These are phyloP conservation scores for Cymbopogon flexuosus DNA, from an alignment of 202 grass and related monocot genomes.

Conservation along the genomic window DNA sequence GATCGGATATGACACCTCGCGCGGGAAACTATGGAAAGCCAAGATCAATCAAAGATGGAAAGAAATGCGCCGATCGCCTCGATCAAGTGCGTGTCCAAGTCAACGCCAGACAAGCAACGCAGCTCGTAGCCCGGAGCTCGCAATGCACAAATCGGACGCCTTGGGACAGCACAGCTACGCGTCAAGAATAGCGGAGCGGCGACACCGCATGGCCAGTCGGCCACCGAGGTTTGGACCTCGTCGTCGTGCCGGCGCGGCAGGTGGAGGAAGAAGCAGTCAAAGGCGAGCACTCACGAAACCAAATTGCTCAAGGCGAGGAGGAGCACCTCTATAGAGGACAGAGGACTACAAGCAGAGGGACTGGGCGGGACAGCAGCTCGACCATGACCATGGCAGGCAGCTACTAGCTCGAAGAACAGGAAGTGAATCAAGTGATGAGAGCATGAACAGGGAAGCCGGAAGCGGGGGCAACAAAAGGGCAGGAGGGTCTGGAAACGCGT, in stretches of 20 bases:
- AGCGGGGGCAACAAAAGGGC: not conserved
- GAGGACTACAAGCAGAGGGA: not conserved
- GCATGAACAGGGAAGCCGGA: not conserved
- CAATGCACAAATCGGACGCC: not conserved
- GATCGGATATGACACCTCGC: not conserved
- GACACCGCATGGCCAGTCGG: not conserved
- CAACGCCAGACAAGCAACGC: slow-evolving; percentile 14
- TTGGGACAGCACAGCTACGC: not conserved
- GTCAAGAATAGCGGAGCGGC: not conserved
- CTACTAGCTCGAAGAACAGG: not conserved
- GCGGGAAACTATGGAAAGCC: not conserved
- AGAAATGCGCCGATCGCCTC: not conserved
- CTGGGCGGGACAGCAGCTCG: no score
- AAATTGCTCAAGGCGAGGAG: not conserved
- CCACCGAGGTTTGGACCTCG: not conserved
- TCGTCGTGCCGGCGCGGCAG: not conserved
- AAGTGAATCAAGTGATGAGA: not conserved
- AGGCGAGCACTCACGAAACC: not conserved
- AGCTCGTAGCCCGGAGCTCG: not conserved
- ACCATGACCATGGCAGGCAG: not conserved
- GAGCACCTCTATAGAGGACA: not conserved
- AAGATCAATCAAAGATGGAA: not conserved
- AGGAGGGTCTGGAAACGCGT: not conserved
- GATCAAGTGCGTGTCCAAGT: not conserved
- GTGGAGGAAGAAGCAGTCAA: slow-evolving; percentile 29